Conservation (phyloP, 2,329 filamentous ascomycete species). For the Clarireedia sp. region DNA sequence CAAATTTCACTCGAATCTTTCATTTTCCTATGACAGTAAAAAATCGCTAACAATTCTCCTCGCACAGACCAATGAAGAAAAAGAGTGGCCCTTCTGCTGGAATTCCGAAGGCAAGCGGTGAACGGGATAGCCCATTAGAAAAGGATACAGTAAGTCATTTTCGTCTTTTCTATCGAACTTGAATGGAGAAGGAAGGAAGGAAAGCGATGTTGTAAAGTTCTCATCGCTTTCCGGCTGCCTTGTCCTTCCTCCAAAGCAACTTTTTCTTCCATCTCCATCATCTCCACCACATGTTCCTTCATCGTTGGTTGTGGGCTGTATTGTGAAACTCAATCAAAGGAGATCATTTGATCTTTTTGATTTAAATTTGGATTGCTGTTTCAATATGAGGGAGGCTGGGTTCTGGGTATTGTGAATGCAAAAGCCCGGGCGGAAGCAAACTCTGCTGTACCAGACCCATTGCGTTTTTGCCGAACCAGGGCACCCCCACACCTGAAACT, state of each 20-base stretch:
- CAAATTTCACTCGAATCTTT: neutral
- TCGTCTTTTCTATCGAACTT: neutral
- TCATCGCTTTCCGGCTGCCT: constrained; percentile 2
- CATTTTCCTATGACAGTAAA: constrained; percentile 4
- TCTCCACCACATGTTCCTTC: neutral
- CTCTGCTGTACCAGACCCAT: constrained; percentile 18
- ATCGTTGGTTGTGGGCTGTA: neutral
- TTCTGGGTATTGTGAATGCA: constrained; percentile 12
- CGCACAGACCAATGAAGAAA: constrained; percentile 62
- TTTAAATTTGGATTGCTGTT: constrained; percentile 12
- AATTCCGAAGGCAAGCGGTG: constrained; percentile 56
- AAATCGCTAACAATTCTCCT: constrained; percentile 18
- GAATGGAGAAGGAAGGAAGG: too few species aligned
- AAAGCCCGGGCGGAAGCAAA: constrained; percentile 23
- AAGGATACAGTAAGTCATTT: constrained; percentile 30
- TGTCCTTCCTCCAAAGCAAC: neutral
- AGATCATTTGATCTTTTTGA: neutral
- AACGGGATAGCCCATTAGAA: constrained; percentile 53
- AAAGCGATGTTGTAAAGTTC: constrained; percentile 8
- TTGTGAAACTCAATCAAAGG: neutral
- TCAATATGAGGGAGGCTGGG: constrained; percentile 10
- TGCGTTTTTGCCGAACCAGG: constrained; percentile 26
- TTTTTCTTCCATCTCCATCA: neutral
- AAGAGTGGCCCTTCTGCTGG: constrained; percentile 56
- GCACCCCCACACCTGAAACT: constrained; percentile 19